Percentiles rank a stretch among this genome's conserved stretches.
Evolutionary conservation across 78 protist genomes (phyloP).

Genomic region (Dictyostelium firmibasis): DNA sequence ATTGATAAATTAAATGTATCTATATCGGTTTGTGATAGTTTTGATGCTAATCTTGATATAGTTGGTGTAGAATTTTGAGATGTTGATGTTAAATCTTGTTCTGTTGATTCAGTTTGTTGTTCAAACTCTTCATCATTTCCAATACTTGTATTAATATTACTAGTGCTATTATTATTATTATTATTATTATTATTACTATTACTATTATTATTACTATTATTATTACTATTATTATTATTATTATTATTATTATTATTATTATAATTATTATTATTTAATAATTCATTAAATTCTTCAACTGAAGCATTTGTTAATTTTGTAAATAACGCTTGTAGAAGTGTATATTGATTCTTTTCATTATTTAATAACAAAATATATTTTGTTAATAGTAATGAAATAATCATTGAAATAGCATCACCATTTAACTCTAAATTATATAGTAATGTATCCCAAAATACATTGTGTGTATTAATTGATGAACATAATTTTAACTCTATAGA

Average conservation of each 20-base stretch:
- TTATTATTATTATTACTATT: neutral
- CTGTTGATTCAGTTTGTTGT: neutral
- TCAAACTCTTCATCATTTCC: neutral
- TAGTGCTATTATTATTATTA: neutral
- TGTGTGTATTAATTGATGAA: constrained; percentile 23
- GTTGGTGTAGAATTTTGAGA: neutral
- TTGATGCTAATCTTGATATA: neutral
- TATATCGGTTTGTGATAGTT: neutral
- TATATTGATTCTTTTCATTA: neutral
- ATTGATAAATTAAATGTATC: constrained; percentile 1
- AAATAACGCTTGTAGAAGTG: neutral
- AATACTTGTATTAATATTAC: neutral
- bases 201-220: neutral
- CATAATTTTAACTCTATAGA: constrained; percentile 58
- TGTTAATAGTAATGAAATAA: constrained; percentile 34
- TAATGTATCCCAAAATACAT: constrained; percentile 69
- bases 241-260: neutral
- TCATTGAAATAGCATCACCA: constrained; percentile 46
- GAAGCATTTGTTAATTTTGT: constrained; percentile 18
- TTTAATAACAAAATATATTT: constrained; percentile 27
- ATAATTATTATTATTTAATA: constrained; percentile 1
- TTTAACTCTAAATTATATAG: constrained; percentile 28
- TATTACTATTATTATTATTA: neutral
- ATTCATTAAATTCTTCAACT: neutral
- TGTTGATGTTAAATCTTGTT: neutral